Evolutionary conservation across 495 filamentous ascomycete species (phyloP).

Genomic region (Podospora tetraspora): DNA sequence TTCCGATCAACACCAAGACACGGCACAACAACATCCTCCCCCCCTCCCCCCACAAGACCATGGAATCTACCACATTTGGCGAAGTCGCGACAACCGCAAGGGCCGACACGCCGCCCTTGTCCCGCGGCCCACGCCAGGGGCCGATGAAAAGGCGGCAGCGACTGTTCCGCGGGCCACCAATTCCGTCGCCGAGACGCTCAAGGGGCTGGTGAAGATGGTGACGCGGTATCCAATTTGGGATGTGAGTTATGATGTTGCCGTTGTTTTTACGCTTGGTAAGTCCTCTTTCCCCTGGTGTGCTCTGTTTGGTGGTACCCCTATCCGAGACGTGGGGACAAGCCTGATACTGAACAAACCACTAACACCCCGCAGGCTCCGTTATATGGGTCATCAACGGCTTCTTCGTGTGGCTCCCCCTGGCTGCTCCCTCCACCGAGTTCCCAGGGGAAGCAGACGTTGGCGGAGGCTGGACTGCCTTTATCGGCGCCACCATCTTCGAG

Average conservation of each 20-base stretch:
- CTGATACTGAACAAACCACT: not conserved
- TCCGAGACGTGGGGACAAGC: not conserved
- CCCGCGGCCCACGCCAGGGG: constrained; percentile 11
- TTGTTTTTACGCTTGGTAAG: constrained; percentile 55
- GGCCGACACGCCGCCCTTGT: constrained; percentile 56
- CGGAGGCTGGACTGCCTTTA: constrained; percentile 60
- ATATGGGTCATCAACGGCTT: constrained; percentile 66
- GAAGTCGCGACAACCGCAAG: constrained; percentile 67
- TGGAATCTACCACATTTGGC: constrained; percentile 31
- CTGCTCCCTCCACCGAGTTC: constrained; percentile 51
- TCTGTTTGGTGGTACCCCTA: not conserved
- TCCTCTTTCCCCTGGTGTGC: not conserved
- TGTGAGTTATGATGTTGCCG: constrained; percentile 61
- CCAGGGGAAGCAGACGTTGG: constrained; percentile 44
- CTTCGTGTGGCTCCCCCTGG: constrained; percentile 60
- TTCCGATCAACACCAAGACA: not conserved
- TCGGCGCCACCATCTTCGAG: constrained; percentile 67
- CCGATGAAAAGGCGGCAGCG: not conserved
- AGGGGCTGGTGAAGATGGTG: constrained; percentile 52
- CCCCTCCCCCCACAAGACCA: not conserved
- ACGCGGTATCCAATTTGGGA: constrained; percentile 61
- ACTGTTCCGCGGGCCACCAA: constrained; percentile 41
- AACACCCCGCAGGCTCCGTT: constrained; percentile 37
- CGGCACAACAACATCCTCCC: not conserved
- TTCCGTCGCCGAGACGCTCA: constrained; percentile 32